Evolutionary conservation across 495 filamentous ascomycete species (phyloP).

Genomic region (Talaromyces wortmannii): DNA sequence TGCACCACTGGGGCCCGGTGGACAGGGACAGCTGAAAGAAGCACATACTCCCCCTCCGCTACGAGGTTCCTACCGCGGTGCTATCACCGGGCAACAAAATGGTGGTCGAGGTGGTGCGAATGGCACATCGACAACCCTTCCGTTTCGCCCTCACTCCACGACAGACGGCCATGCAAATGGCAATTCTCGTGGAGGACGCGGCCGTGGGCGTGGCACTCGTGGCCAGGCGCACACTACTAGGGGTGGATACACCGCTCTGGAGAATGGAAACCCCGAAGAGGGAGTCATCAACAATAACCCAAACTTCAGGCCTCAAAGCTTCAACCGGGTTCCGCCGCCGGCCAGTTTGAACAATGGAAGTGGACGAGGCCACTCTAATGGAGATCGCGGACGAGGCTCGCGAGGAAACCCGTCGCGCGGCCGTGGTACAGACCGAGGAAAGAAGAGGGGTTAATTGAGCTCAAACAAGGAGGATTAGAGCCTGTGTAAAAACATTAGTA

Average conservation of each 20-base stretch:
- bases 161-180: slow-evolving; percentile 15
- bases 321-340: slow-evolving; percentile 75
- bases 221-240: slow-evolving; percentile 19
- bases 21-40: slow-evolving; percentile 62
- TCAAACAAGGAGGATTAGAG: background rate
- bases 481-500: too few relatives aligned
- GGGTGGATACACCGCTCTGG: slow-evolving; percentile 46
- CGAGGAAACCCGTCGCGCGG: background rate
- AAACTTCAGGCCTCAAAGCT: slow-evolving; percentile 52
- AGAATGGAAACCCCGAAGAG: slow-evolving; percentile 40
- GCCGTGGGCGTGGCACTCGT: slow-evolving; percentile 26
- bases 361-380: slow-evolving; percentile 37
- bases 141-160: slow-evolving; percentile 26
- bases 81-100: slow-evolving; percentile 41
- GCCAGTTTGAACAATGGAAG: slow-evolving; percentile 54
- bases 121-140: slow-evolving; percentile 28
- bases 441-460: background rate
- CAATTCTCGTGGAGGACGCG: slow-evolving; percentile 16
- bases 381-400: background rate
- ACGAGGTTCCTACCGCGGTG: slow-evolving; percentile 65
- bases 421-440: background rate
- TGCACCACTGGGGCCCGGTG: slow-evolving; percentile 43
- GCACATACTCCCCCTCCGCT: slow-evolving; percentile 63
- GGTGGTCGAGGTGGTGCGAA: slow-evolving; percentile 32
- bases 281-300: slow-evolving; percentile 46